Evolutionary conservation across 768 basidiomycete species (phyloP), one percentile per base, ranked within the genome.

Genomic region (Termitomyces eurrhizus): DNA sequence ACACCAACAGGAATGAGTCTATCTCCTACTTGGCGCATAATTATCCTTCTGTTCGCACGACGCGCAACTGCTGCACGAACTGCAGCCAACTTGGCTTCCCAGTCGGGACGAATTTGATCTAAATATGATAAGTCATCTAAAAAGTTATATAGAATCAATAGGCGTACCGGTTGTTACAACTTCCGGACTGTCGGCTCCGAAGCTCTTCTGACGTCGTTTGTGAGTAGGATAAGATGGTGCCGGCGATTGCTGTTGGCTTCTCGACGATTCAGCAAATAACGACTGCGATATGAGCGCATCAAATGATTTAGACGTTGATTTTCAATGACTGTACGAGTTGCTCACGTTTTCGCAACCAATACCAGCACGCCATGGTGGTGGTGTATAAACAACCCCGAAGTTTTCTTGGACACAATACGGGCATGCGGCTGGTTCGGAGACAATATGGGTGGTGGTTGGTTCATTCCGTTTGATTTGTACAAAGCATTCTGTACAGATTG

Each of bases 1-100:
- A 97, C 92, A 32, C 97, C 97, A 26, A 99, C 93, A 35, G 97
- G 97, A 61, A 99, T 91, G 57, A 99, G 88, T 37, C 95, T 86
- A 74, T 98, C 97, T 58, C 97, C 97, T 36, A 98, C 93, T 74
- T 98, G 94, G 48, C 97, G 87, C 95, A 99, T 98, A 58, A 99
- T 90, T 72, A 98, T 96, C 49, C 97, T 84, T 68, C 97, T 82
- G 70, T 96, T 95, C 9, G 97, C 97, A 32, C 95, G 88, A 61
- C 97, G 85, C n/a, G 93, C 87, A 39, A 94, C 95, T n/a, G 93
- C 89, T 36, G 97, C 96, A 60, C 92, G 89, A 48, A 98, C 93
- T 41, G 94, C 88, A 51, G 93, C 94, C 42, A 98, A 76, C 74
- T 98, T 98, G 46, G 88, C 84, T 77, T 98, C 95, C 97, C 97